Percentiles rank a stretch among this genome's conserved stretches.
Evolutionary conservation across 768 basidiomycete species (phyloP).

Genomic region (Trametes coccinea): DNA sequence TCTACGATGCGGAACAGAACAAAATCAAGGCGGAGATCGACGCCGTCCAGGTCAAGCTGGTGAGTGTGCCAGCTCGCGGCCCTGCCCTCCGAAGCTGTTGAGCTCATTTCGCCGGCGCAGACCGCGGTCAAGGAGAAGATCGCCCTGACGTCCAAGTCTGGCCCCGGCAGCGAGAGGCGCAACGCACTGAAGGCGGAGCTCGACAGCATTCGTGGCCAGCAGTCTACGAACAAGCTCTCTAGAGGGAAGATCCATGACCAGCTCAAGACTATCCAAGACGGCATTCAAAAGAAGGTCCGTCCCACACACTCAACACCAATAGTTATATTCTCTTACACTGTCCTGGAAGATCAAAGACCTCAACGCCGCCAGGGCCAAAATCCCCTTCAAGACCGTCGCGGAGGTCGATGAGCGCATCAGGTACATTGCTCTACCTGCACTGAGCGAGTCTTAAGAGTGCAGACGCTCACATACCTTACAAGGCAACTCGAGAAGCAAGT

Average conservation of each 20-base stretch:
- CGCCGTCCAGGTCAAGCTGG: conserved; percentile 73
- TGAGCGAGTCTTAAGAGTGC: background rate
- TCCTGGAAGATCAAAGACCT: conserved; percentile 75
- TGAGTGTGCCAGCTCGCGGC: conserved; percentile 41
- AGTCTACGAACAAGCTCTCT: conserved; percentile 72
- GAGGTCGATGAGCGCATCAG: conserved; percentile 88
- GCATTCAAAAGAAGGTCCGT: conserved; percentile 77
- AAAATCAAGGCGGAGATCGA: conserved; percentile 84
- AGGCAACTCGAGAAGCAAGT: conserved; percentile 88
- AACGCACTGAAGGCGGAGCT: conserved; percentile 76
- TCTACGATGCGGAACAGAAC: conserved; percentile 85
- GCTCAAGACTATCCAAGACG: conserved; percentile 76
- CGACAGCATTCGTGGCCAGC: conserved; percentile 73
- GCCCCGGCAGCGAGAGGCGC: conserved; percentile 70
- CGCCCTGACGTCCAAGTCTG: conserved; percentile 55
- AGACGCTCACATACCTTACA: conserved; percentile 15
- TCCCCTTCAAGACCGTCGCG: conserved; percentile 73
- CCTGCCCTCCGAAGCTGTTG: conserved; percentile 4
- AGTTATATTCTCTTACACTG: background rate
- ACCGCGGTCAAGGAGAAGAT: conserved; percentile 76
- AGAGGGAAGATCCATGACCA: conserved; percentile 75
- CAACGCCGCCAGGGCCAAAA: conserved; percentile 77
- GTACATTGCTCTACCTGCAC: conserved; percentile 44
- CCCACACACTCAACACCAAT: background rate
- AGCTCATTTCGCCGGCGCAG: conserved; percentile 41